Base-by-base conservation (phyloP, 2,329 filamentous ascomycete species). In the Thermothelomyces thermophilus region DNA sequence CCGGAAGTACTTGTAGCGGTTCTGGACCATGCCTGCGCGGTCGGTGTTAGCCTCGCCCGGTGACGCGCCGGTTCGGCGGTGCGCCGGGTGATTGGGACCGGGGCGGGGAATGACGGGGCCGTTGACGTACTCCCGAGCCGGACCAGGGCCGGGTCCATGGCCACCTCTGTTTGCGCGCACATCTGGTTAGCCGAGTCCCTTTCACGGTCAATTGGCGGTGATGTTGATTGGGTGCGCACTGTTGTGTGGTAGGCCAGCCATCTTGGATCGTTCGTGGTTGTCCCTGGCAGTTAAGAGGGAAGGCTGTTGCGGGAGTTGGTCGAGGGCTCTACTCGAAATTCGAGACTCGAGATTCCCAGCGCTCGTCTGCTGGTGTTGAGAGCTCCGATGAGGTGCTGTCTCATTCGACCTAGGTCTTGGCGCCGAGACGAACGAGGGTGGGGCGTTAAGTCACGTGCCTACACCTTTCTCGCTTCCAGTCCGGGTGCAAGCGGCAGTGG, bases 1-100 rank as follows among this genome's bases (percentile, higher is more conserved):
- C 69, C 89, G 81, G 80, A 97, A 98, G 80, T 88, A 95, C 73
- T 89, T 89, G 80, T 90, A 85, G 59, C 93, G 86, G 74, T 87
- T 89, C 64, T 79, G 75, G 64, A 79, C 81, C 82, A 96, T 87
- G 68, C 86, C 90, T 95, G 63, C 46, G 19, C 26, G 16, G 11
- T 26, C 13, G 24, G 20, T 9, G 31, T 17, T 17, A 5, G 5
- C 6, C 1, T 42, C 26, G 45, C 26, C 22, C 13, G 24, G 5
- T n/a, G n/a, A n/a, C n/a, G n/a, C n/a, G n/a, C n/a, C n/a, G n/a
- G n/a, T n/a, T n/a, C n/a, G n/a, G 8, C 20, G 37, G 8, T 24
- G 16, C 34, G 14, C 7, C 8, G 11, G 13, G 11, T 9, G 6
- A 11, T 19, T 13, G 5, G 41, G 24, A 28, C 37, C 37, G 26